Percentiles rank a stretch among this genome's conserved stretches.
phyloP scores from a whole-genome alignment of 768 basidiomycete species.

The Pulveroboletus sp. region DNA sequence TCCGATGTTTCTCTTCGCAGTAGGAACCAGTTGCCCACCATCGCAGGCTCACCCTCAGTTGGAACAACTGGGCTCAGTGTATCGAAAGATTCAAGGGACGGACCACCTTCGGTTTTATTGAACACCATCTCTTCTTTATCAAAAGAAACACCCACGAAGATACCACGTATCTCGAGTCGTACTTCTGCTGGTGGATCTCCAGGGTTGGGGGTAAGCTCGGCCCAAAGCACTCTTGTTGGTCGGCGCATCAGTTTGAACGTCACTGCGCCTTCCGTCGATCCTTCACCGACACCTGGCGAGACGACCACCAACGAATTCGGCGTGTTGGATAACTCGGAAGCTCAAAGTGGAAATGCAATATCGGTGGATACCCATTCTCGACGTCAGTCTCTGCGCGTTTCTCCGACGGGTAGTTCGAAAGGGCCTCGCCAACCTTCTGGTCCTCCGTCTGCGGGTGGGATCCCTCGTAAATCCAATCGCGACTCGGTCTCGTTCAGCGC shows the following conservation, averaged over 20 bases:
- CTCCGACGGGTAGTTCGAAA: constrained; percentile 59
- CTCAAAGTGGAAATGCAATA: constrained; percentile 38
- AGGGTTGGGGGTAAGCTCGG: constrained; percentile 57
- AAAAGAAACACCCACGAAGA: constrained; percentile 90
- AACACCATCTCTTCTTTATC: constrained; percentile 50
- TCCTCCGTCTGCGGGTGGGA: constrained; percentile 41
- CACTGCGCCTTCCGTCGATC: constrained; percentile 54
- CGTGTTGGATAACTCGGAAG: constrained; percentile 63
- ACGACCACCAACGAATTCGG: constrained; percentile 72
- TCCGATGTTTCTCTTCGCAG: constrained; percentile 77
- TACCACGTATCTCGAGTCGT: constrained; percentile 86
- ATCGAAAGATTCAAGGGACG: constrained; percentile 55
- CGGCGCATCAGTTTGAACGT: constrained; percentile 67
- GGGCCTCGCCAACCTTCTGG: constrained; percentile 61
- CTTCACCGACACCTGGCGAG: constrained; percentile 52
- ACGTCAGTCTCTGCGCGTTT: constrained; percentile 58
- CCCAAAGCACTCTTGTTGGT: constrained; percentile 43
- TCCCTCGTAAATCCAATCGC: constrained; percentile 64
- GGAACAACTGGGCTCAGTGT: constrained; percentile 54
- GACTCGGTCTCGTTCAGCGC: constrained; percentile 78
- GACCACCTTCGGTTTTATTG: constrained; percentile 47
- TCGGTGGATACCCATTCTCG: constrained; percentile 36
- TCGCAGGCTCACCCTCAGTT: constrained; percentile 91
- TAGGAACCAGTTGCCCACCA: constrained; percentile 79
- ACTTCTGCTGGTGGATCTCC: constrained; percentile 75